phyloP scores from a whole-genome alignment of 495 filamentous ascomycete genomes.

The Penicillium bovifimosum region DNA sequence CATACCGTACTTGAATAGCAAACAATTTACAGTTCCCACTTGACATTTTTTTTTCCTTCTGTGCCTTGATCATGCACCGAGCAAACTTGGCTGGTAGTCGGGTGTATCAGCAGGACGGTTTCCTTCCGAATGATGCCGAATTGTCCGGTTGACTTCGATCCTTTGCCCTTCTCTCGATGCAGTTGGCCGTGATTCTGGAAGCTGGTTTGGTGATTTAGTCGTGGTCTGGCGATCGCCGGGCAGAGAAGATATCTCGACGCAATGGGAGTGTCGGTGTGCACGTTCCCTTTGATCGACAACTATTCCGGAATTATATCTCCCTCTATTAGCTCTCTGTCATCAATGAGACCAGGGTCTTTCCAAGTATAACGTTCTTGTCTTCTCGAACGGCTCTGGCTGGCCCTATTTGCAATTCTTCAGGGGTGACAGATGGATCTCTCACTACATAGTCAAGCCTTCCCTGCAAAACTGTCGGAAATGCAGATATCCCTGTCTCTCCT shows the following conservation, averaged over 20 bases:
- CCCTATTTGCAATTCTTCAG: background rate
- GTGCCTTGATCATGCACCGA: background rate
- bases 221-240: constrained; percentile 1
- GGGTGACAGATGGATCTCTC: constrained; percentile 4
- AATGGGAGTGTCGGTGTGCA: constrained; percentile 9
- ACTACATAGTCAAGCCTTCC: constrained; percentile 1
- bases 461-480: background rate
- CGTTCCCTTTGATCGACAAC: constrained; percentile 2
- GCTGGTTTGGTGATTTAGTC: constrained; percentile 6
- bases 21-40: constrained; percentile 4
- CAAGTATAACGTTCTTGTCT: background rate
- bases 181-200: constrained; percentile 8
- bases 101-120: background rate
- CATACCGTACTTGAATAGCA: constrained; percentile 33
- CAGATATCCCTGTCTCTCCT: background rate
- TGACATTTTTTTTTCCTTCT: background rate
- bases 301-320: background rate
- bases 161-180: constrained; percentile 3
- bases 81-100: background rate
- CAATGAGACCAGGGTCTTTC: background rate
- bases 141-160: background rate
- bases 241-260: background rate
- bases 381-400: constrained; percentile 3
- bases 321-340: background rate
- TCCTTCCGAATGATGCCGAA: background rate